These are phyloP conservation scores for Colletotrichum gloeosporioides DNA, from an alignment of 2,329 filamentous ascomycete genomes.

Conservation along the genomic window DNA sequence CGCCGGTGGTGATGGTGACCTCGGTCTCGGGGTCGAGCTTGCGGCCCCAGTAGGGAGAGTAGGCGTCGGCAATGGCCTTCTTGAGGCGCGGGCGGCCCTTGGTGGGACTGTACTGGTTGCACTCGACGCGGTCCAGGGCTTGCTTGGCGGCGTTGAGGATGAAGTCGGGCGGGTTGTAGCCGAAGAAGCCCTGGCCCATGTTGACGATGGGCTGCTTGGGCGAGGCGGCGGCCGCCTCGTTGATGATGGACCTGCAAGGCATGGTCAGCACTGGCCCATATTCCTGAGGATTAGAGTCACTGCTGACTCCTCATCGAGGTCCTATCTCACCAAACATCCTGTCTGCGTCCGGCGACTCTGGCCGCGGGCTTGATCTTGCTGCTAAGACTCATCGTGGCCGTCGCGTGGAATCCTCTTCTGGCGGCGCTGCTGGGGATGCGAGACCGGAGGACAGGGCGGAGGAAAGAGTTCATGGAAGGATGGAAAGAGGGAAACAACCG, in stretches of 20 bases:
- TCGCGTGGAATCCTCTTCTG: constrained; percentile 18
- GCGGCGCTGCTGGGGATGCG: constrained; percentile 16
- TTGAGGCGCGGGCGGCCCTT: constrained; percentile 90
- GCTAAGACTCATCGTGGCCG: constrained; percentile 45
- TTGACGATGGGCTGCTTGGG: constrained; percentile 70
- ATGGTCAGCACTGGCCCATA: background rate
- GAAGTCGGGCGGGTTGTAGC: constrained; percentile 93
- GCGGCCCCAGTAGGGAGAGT: constrained; percentile 87
- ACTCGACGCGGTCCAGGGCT: constrained; percentile 89
- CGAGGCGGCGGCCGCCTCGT: constrained; percentile 68
- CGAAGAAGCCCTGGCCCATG: constrained; percentile 76
- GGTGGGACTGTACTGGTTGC: constrained; percentile 98
- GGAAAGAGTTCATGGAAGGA: constrained; percentile 16
- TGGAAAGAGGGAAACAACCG: background rate
- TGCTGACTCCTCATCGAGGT: background rate
- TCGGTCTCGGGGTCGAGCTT: constrained; percentile 87
- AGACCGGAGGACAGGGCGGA: constrained; percentile 22
- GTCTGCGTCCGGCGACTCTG: constrained; percentile 52
- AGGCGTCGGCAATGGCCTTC: constrained; percentile 92
- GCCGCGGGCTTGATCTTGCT: constrained; percentile 56
- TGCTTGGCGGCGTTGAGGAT: constrained; percentile 90
- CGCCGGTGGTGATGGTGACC: constrained; percentile 91
- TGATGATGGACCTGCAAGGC: constrained; percentile 65
- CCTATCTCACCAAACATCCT: constrained; percentile 56
- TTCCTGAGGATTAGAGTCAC: background rate